Evolutionary conservation across 306 rosid species (phyloP).

Genomic region (Dryas octopetala): DNA sequence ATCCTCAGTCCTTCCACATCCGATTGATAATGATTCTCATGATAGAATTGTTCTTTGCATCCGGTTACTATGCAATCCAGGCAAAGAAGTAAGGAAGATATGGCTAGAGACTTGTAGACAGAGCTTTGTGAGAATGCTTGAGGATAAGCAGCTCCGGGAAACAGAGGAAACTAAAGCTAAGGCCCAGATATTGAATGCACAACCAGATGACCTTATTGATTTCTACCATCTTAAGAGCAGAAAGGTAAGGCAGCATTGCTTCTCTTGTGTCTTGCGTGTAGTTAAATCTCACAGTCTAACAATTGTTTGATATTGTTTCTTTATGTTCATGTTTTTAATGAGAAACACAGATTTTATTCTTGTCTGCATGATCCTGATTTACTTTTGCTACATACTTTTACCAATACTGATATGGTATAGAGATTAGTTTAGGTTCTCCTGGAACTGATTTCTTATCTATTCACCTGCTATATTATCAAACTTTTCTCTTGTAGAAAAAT

Average conservation of each 20-base stretch:
- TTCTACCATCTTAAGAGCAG: slow-evolving; percentile 98
- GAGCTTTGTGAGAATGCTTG: slow-evolving; percentile 96
- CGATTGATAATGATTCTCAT: slow-evolving; percentile 82
- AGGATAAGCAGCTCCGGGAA: slow-evolving; percentile 85
- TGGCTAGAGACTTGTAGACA: slow-evolving; percentile 90
- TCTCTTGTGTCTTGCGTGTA: slow-evolving; percentile 14
- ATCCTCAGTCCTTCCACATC: slow-evolving; percentile 83
- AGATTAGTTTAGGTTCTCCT: too few relatives aligned
- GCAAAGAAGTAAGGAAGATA: slow-evolving; percentile 71
- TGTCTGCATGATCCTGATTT: neutral
- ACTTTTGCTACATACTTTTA: neutral
- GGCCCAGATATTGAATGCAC: slow-evolving; percentile 87
- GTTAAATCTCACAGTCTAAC: neutral
- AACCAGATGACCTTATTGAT: slow-evolving; percentile 97
- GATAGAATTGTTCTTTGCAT: slow-evolving; percentile 88
- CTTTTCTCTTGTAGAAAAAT: too few relatives aligned
- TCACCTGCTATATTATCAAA: too few relatives aligned
- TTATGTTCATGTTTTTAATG: neutral
- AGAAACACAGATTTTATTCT: neutral
- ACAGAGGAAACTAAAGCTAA: slow-evolving; percentile 80
- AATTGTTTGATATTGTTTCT: slow-evolving; percentile 10
- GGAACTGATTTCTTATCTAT: too few relatives aligned
- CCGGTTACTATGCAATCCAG: slow-evolving; percentile 69
- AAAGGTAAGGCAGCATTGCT: slow-evolving; percentile 56
- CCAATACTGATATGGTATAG: too few relatives aligned